phyloP scores from a whole-genome alignment of 805 yeast genomes.

The Spathaspora sp. region DNA sequence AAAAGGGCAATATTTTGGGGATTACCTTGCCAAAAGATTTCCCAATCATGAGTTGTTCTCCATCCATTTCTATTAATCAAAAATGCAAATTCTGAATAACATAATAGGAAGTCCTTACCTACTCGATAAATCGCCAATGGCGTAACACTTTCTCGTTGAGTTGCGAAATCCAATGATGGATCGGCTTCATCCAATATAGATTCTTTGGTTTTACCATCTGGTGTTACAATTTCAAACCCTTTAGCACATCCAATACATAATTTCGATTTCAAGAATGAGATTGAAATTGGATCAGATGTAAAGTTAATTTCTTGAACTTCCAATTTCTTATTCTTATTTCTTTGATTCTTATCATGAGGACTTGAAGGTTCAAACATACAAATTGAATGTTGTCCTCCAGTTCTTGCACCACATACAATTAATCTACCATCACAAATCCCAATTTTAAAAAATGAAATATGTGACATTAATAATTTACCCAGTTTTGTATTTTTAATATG shows the following conservation, averaged over 20 bases:
- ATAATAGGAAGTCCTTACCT: constrained; percentile 81
- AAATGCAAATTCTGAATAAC: constrained; percentile 91
- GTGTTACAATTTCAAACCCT: constrained; percentile 92
- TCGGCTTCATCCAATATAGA: constrained; percentile 96
- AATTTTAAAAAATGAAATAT: constrained; percentile 84
- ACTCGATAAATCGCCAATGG: constrained; percentile 91
- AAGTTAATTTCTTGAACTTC: constrained; percentile 75
- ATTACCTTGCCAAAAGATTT: constrained; percentile 93
- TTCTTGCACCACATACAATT: constrained; percentile 84
- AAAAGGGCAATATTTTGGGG: constrained; percentile 91
- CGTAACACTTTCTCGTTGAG: constrained; percentile 67
- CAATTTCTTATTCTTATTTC: constrained; percentile 61
- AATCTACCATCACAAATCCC: constrained; percentile 90
- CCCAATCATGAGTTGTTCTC: constrained; percentile 92
- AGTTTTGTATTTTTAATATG: constrained; percentile 52
- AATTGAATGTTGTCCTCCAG: constrained; percentile 68
- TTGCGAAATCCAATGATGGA: constrained; percentile 92
- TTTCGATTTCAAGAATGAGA: constrained; percentile 83
- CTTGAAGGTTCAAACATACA: constrained; percentile 87
- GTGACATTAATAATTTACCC: constrained; percentile 79
- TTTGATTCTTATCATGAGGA: constrained; percentile 54
- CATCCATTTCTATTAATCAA: constrained; percentile 94
- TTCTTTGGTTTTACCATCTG: constrained; percentile 81
- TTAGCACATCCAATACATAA: constrained; percentile 93
- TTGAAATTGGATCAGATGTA: constrained; percentile 85